Evolutionary conservation across 306 rosid species (phyloP).

Genomic region (Cucumis cinereus): DNA sequence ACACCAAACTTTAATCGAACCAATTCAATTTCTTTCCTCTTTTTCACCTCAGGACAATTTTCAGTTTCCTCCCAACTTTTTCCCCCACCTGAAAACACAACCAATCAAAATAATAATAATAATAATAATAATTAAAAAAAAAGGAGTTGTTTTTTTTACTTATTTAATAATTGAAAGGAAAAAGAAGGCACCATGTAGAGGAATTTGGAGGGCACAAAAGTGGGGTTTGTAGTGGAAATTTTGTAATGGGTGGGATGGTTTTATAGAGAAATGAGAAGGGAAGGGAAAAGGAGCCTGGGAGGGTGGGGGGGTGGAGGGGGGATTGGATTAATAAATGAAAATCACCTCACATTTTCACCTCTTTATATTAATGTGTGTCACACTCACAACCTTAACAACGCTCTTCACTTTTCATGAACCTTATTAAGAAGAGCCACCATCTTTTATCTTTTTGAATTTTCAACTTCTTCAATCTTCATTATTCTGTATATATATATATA

Average conservation of each 20-base stretch:
- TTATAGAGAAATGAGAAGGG: background rate
- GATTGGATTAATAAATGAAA: slow-evolving; percentile 12
- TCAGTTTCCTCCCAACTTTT: background rate
- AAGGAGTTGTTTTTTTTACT: too few relatives aligned
- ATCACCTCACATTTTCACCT: slow-evolving; percentile 23
- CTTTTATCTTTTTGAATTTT: slow-evolving; percentile 9
- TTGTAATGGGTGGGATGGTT: background rate
- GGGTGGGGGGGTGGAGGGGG: too few relatives aligned
- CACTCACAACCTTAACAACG: slow-evolving; percentile 37
- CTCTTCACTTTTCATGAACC: slow-evolving; percentile 35
- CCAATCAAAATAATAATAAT: background rate
- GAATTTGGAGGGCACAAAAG: background rate
- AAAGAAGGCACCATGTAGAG: slow-evolving; percentile 2
- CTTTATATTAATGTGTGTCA: slow-evolving; percentile 65
- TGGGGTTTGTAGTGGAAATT: background rate
- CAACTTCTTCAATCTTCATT: background rate
- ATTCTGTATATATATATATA: too few relatives aligned
- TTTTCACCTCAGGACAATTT: slow-evolving; percentile 13
- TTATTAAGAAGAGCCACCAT: slow-evolving; percentile 11
- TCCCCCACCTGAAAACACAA: background rate
- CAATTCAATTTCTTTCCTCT: slow-evolving; percentile 14
- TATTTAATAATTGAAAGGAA: too few relatives aligned
- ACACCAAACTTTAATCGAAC: slow-evolving; percentile 18
- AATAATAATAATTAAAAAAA: background rate
- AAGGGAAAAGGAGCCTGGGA: slow-evolving; percentile 15